Base-by-base conservation (phyloP, 31 red algal genomes). In the Endocladia muricata region DNA sequence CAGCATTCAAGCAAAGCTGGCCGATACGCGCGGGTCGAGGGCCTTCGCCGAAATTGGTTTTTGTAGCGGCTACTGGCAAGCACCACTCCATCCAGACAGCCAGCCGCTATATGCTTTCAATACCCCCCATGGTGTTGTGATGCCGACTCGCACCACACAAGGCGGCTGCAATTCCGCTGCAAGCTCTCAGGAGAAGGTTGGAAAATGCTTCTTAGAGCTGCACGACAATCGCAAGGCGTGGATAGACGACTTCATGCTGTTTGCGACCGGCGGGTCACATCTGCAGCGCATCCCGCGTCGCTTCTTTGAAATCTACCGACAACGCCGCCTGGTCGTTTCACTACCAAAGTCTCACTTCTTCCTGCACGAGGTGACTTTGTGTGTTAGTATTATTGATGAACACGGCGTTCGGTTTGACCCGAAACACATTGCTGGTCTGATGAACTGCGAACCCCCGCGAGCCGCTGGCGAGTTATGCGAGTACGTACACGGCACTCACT, bases 21-120 rank as follows among this genome's bases (percentile, higher is more conserved):
- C 55, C 21, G 73, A 77, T 35, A 55, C 0, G 6, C 58, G 73
- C 8, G 57, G 55, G 5, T 37, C 38, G 4, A 73, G 29, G 6
- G 0, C 44, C 9, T 73, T 73, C 0, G 0, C 68, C 4, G 5
- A 37, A 56, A 73, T 73, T 7, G 68, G 52, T 7, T 73, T 73
- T 21, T 73, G 39, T 42, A 73, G 68, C n/a, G 38, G 38, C 4
- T 73, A 54, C 23, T 73, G 44, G 68, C 68, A 73, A 73, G 68
- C 68, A 3, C 0, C 68, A 28, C 38, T 73, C 5, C 68, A 73
- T n/a, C 68, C 68, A 4, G 1, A 73, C 35, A 73, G 68, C 22
- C 68, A 55, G 0, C 9, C 39, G 6, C 68, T 73, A 8, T 73
- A 51, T 21, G 6, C 68, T 4, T 73, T 56, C 40, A 73, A 19